Evolutionary conservation across 2,329 filamentous ascomycete genomes (phyloP), one percentile per base, ranked within the genome.

Genomic region (Botrytis medusae): DNA sequence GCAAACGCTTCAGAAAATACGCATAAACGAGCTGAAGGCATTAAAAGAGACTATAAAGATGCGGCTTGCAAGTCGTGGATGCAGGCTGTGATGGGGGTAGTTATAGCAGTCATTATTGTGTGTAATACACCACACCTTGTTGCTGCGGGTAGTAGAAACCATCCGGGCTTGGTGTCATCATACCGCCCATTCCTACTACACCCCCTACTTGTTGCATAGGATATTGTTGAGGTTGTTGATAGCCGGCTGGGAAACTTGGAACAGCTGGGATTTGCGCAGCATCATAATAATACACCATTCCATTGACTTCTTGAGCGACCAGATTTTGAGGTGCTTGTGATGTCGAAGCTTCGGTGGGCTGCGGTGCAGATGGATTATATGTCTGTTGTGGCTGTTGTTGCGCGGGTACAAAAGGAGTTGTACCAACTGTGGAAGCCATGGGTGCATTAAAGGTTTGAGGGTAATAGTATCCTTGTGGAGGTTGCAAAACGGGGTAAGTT

Each of bases 231-330:
- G 85, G 81, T 72, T 85, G 84, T 44, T 85, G 83, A 76, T 88
- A 89, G 64, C 81, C 81, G 61, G 81, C 81, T 48, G 83, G 78
- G 72, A 84, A 84, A 60, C 78, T 78, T 44, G 81, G 79, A 32
- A 82, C 78, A 44, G 80, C 77, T 40, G 89, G 85, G 65, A 95
- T 84, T 80, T 94, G 91, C n/a, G 90, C 87, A 12, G 93, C 87
- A 80, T 97, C 93, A 79, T 94, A 95, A 81, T 97, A 99, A 82
- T 97, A 98, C 0, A 97, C 94, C 88, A 97, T 98, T 75, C 96
- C 96, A 78, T 97, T 97, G 76, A 91, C 91, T 84, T 98, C 95
- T 82, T 98, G 95, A 0, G 94, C 93, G 65, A 92, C 88, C 60
- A 90, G 81, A 76, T 85, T 88, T 32, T 92, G 87, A 60, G 68